These are phyloP conservation scores for Xylaria arbuscula DNA, from an alignment of 2,329 filamentous ascomycete species.

Conservation along the genomic window DNA sequence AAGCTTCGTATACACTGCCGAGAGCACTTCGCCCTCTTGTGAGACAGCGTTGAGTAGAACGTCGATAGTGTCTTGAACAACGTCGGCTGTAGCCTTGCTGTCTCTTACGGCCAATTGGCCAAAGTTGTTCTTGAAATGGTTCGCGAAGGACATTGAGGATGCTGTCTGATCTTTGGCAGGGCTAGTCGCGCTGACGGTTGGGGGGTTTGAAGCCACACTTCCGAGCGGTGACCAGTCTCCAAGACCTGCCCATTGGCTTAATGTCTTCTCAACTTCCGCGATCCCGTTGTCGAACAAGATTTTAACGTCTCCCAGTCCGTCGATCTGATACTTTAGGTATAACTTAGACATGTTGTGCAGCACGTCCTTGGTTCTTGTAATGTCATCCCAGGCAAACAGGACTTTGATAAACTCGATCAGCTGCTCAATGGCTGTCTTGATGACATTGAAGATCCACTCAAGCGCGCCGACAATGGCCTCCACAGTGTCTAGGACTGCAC, in stretches of 20 bases:
- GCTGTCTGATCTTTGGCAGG: constrained; percentile 15
- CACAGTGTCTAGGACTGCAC: constrained; percentile 10
- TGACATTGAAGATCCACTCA: constrained; percentile 25
- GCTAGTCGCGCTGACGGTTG: background rate
- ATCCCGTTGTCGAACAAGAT: constrained; percentile 16
- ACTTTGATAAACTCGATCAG: constrained; percentile 22
- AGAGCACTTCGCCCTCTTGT: constrained; percentile 13
- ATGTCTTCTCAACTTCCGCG: constrained; percentile 13
- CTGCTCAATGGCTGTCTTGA: constrained; percentile 11
- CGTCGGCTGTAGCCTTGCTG: background rate
- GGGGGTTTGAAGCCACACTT: constrained; percentile 5
- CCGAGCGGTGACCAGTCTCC: constrained; percentile 17
- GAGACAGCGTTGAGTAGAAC: constrained; percentile 15
- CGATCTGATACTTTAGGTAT: constrained; percentile 11
- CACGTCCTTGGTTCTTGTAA: constrained; percentile 23
- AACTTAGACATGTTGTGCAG: constrained; percentile 6
- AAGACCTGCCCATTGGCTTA: constrained; percentile 17
- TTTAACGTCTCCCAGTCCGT: background rate
- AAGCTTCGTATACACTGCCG: constrained; percentile 12
- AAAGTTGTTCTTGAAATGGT: constrained; percentile 20
- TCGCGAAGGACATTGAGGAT: constrained; percentile 15
- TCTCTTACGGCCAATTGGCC: constrained; percentile 10
- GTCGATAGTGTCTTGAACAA: constrained; percentile 8
- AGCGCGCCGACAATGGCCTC: constrained; percentile 18
- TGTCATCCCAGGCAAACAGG: constrained; percentile 26